Evolutionary conservation across 2,329 filamentous ascomycete species (phyloP).

Genomic region (Colletotrichum tropicicola): DNA sequence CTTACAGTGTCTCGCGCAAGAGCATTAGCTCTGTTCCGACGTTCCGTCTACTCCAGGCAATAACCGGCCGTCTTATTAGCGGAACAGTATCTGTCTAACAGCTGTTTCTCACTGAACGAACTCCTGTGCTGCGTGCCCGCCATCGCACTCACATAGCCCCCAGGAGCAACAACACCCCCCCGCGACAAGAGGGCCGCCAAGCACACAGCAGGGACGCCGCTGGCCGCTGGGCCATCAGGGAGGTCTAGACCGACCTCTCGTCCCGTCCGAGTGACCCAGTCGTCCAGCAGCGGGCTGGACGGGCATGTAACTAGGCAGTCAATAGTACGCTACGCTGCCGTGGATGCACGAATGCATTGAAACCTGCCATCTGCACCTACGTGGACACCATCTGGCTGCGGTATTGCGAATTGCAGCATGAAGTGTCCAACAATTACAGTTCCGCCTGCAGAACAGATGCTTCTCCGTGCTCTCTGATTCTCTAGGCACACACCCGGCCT

Average conservation of each 20-base stretch:
- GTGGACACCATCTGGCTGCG: slow-evolving; percentile 11
- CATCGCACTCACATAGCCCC: not conserved
- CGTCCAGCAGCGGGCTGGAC: not conserved
- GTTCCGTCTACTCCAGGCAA: not conserved
- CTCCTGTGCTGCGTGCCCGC: not conserved
- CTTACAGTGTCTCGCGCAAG: slow-evolving; percentile 13
- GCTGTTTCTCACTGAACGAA: slow-evolving; percentile 10
- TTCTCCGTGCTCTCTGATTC: not conserved
- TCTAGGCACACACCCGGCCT: slow-evolving; percentile 16
- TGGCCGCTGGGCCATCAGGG: not conserved
- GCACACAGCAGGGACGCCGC: slow-evolving; percentile 15
- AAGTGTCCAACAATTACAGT: not conserved
- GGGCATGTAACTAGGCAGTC: too few relatives aligned
- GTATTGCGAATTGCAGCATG: slow-evolving; percentile 3
- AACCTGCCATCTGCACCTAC: slow-evolving; percentile 18
- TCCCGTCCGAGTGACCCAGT: not conserved
- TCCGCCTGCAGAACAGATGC: not conserved
- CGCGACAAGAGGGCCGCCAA: not conserved
- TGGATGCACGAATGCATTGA: slow-evolving; percentile 7
- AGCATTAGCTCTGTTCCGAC: not conserved
- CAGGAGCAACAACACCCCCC: not conserved
- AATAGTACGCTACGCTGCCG: not conserved
- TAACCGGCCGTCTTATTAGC: not conserved
- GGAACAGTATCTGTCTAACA: not conserved
- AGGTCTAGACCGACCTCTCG: slow-evolving; percentile 21